Conservation (phyloP, 129 eudicot genomes). For the Oenanthe sinensis region DNA sequence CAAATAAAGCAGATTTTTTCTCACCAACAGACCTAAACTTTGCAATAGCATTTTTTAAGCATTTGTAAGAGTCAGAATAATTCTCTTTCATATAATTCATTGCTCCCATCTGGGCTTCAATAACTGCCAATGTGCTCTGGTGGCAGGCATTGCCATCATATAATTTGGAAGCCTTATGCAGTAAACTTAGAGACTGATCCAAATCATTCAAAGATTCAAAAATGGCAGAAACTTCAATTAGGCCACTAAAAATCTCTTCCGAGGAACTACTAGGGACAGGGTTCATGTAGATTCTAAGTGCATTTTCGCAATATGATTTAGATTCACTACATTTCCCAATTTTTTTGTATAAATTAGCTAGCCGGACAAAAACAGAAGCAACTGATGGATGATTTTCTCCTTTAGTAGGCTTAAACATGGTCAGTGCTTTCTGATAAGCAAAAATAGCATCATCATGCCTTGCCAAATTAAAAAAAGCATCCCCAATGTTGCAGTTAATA, state of each 20-base stretch:
- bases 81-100: slow-evolving; percentile 53
- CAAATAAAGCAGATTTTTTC: slow-evolving; percentile 64
- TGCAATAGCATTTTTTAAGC: slow-evolving; percentile 42
- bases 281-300: slow-evolving; percentile 49
- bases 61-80: slow-evolving; percentile 53
- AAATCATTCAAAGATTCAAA: slow-evolving; percentile 71
- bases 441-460: slow-evolving; percentile 78
- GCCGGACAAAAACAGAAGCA: slow-evolving; percentile 72
- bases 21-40: slow-evolving; percentile 60
- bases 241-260: slow-evolving; percentile 77
- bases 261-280: slow-evolving; percentile 41
- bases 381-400: slow-evolving; percentile 79
- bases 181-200: slow-evolving; percentile 50
- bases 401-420: slow-evolving; percentile 46
- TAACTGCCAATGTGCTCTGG: slow-evolving; percentile 70
- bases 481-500: slow-evolving; percentile 49
- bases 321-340: slow-evolving; percentile 76
- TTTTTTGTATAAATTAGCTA: slow-evolving; percentile 79
- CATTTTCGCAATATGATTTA: slow-evolving; percentile 73
- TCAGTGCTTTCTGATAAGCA: slow-evolving; percentile 77
- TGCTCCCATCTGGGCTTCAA: slow-evolving; percentile 87
- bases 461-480: slow-evolving; percentile 48
- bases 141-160: slow-evolving; percentile 47
- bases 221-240: slow-evolving; percentile 77
- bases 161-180: slow-evolving; percentile 52